These are phyloP conservation scores for Penicillium expansum DNA, from an alignment of 2,329 filamentous ascomycete genomes.

Conservation along the genomic window DNA sequence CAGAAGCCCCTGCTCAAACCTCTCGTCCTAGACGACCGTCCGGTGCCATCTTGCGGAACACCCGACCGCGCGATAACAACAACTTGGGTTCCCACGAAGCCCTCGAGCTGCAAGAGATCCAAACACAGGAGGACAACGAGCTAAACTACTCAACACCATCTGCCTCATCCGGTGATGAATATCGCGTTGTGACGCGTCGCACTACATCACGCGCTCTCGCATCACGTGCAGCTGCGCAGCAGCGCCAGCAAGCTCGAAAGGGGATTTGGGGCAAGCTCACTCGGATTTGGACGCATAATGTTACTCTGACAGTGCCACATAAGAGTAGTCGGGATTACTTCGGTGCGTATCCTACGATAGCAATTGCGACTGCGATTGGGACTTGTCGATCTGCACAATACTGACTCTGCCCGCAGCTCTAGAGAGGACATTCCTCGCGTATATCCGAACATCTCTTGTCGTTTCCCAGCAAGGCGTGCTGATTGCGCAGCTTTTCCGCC, in stretches of 20 bases:
- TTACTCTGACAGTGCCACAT: slow-evolving; percentile 39
- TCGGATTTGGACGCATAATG: slow-evolving; percentile 73
- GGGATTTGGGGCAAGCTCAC: slow-evolving; percentile 64
- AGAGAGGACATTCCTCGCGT: slow-evolving; percentile 71
- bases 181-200: slow-evolving; percentile 28
- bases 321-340: slow-evolving; percentile 45
- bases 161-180: slow-evolving; percentile 35
- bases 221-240: slow-evolving; percentile 7
- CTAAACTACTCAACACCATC: slow-evolving; percentile 27
- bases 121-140: slow-evolving; percentile 29
- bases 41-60: not conserved
- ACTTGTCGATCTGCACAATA: not conserved
- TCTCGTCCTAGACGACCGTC: not conserved
- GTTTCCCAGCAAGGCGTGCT: slow-evolving; percentile 65
- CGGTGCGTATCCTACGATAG: slow-evolving; percentile 28
- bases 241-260: slow-evolving; percentile 22
- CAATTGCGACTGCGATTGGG: not conserved
- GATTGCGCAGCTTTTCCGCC: slow-evolving; percentile 65
- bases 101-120: slow-evolving; percentile 33
- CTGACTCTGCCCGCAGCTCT: slow-evolving; percentile 52
- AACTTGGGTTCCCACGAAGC: slow-evolving; percentile 14
- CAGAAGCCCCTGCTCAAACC: not conserved
- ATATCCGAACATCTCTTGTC: slow-evolving; percentile 67
- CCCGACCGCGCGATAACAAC: slow-evolving; percentile 2
- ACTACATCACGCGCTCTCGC: slow-evolving; percentile 21